phyloP scores from a whole-genome alignment of 1,284 basidiomycete genomes.

The Trametes sp. region DNA sequence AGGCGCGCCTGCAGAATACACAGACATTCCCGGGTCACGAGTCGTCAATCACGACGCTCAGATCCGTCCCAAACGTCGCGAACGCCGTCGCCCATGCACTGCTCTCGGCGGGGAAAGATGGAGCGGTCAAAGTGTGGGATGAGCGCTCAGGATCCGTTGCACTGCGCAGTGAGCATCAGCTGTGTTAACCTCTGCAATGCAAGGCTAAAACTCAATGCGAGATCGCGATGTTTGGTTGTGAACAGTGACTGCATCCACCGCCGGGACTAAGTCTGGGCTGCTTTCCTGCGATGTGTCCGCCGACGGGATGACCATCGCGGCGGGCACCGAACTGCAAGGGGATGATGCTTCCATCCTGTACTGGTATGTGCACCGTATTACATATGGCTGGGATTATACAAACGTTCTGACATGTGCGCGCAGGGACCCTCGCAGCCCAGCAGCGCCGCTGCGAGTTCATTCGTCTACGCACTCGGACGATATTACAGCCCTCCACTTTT shows the following conservation, averaged over 20 bases:
- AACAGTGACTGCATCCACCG: slow-evolving; percentile 52
- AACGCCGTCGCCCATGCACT: slow-evolving; percentile 47
- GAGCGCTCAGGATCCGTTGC: slow-evolving; percentile 59
- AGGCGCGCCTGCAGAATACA: slow-evolving; percentile 54
- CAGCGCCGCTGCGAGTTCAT: slow-evolving; percentile 57
- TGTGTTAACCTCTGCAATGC: slow-evolving; percentile 27
- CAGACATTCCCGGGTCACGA: slow-evolving; percentile 62
- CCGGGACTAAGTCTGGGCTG: slow-evolving; percentile 54
- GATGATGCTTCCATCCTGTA: slow-evolving; percentile 77
- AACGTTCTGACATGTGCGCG: slow-evolving; percentile 3
- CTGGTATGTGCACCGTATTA: slow-evolving; percentile 56
- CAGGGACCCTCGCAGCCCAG: slow-evolving; percentile 68
- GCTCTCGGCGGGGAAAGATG: slow-evolving; percentile 70
- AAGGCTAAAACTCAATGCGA: slow-evolving; percentile 55
- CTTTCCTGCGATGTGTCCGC: slow-evolving; percentile 74
- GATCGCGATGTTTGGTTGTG: slow-evolving; percentile 24
- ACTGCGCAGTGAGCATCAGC: slow-evolving; percentile 62
- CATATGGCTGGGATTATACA: not conserved
- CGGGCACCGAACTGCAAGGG: slow-evolving; percentile 72
- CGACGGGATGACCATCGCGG: slow-evolving; percentile 71
- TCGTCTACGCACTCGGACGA: slow-evolving; percentile 82
- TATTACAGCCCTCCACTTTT: slow-evolving; percentile 71
- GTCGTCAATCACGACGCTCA: slow-evolving; percentile 58
- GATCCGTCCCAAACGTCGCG: slow-evolving; percentile 46
- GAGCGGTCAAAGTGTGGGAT: slow-evolving; percentile 75